Conservation (phyloP, 2,329 filamentous ascomycete species). For the Exophiala xenobiotica region DNA sequence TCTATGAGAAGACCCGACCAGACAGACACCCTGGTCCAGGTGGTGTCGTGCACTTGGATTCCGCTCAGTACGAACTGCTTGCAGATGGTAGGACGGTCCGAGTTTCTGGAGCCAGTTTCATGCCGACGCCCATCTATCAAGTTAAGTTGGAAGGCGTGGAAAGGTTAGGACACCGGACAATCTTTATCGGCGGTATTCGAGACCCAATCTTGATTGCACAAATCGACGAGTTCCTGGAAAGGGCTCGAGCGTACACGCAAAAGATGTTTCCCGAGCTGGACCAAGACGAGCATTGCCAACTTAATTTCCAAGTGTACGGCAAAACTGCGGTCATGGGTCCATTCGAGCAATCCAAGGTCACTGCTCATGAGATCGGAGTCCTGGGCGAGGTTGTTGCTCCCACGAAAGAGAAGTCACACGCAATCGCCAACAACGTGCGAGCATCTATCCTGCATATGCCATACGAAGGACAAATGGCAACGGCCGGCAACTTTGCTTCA, state of each 20-base stretch:
- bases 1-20: slow-evolving; percentile 55
- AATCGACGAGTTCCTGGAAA: slow-evolving; percentile 38
- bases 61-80: slow-evolving; percentile 45
- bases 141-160: slow-evolving; percentile 52
- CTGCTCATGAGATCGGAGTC: slow-evolving; percentile 6
- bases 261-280: slow-evolving; percentile 5
- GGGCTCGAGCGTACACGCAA: slow-evolving; percentile 48
- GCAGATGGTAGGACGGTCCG: slow-evolving; percentile 39
- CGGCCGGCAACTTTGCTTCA: slow-evolving; percentile 48
- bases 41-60: slow-evolving; percentile 45
- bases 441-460: slow-evolving; percentile 46
- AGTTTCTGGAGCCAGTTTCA: slow-evolving; percentile 52
- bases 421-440: slow-evolving; percentile 43
- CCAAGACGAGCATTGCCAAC: not conserved
- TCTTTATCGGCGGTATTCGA: slow-evolving; percentile 48
- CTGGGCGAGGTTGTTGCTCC: slow-evolving; percentile 49
- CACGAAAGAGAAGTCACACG: slow-evolving; percentile 47
- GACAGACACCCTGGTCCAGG: slow-evolving; percentile 50
- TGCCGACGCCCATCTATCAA: slow-evolving; percentile 50
- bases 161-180: slow-evolving; percentile 44
- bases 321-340: not conserved
- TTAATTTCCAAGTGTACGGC: not conserved
- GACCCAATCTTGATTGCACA: slow-evolving; percentile 50
- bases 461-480: slow-evolving; percentile 53
- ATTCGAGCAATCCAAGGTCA: slow-evolving; percentile 33